Base-by-base conservation (phyloP, 768 basidiomycete genomes). In the Pleurotus djamor region DNA sequence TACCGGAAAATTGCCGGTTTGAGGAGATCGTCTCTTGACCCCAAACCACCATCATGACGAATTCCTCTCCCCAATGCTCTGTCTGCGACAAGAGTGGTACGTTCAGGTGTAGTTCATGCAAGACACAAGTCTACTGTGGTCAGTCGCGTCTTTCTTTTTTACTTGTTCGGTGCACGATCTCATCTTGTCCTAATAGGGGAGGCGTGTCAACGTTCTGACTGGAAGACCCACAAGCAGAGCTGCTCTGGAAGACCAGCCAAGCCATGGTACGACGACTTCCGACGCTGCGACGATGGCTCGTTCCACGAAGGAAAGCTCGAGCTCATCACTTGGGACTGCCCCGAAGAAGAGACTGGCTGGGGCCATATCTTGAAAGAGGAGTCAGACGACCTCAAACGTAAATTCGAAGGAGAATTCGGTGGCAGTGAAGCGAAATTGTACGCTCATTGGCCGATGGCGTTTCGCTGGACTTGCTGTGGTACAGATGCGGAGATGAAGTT, bases 381-480 rank as follows among this genome's bases (percentile, higher is more conserved):
- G 47, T 61, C 66, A 0, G 74, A 68, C 34, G 71, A 69, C 43
- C 50, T 74, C 47, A 67, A 67, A 56, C 57, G 50, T 12, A 62
- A 68, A 34, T 74, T 75, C 52, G 66, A 73, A 44, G 63, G 51
- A 4, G 60, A 72, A 52, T 71, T 63, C 55, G 65, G 67, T 2
- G 67, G 73, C 4, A 62, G 73, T 48, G 63, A 68, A 44, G 63
- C 60, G 17, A 70, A 62, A 55, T 65, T 77, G 36, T 72, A 60
- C 58, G 64, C 68, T 49, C 59, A 75, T 43, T 69, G 71, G 66
- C 68, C 68, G 1, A 63, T 71, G 48, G 72, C 63, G 5, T 76
- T 76, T 48, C 61, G 74, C 55, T 77, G 74, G 75, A 74, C 74
- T 5, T 76, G 74, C 59, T 77, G 75, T 64, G 75, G 76, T 2